phyloP scores from a whole-genome alignment of 1,284 basidiomycete species.

The Leccinum huronense region DNA sequence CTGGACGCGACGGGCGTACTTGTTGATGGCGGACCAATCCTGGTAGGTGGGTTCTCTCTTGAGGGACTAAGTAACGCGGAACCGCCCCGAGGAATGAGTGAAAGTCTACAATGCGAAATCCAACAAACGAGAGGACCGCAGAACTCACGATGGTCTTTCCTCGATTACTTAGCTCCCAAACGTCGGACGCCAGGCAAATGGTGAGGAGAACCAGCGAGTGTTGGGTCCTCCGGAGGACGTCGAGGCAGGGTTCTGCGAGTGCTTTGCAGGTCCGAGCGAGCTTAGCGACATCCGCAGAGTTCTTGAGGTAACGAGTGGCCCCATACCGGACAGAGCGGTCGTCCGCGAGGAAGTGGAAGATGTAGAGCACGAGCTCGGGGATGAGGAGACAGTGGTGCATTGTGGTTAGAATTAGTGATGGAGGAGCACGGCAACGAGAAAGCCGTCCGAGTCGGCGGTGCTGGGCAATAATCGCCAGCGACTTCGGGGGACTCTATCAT shows the following conservation, averaged over 20 bases:
- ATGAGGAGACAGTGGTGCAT: constrained; percentile 33
- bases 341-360: constrained; percentile 29
- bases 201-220: constrained; percentile 31
- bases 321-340: constrained; percentile 21
- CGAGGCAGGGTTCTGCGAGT: constrained; percentile 30
- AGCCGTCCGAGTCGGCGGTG: not conserved
- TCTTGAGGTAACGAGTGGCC: constrained; percentile 22
- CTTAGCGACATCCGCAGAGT: constrained; percentile 27
- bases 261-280: constrained; percentile 32
- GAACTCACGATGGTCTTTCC: constrained; percentile 28
- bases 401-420: not conserved
- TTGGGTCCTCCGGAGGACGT: constrained; percentile 34
- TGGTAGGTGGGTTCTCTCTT: constrained; percentile 18
- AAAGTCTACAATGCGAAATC: constrained; percentile 6
- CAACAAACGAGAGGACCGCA: not conserved
- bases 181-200: constrained; percentile 30
- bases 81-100: not conserved
- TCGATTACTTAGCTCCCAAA: constrained; percentile 25
- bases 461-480: constrained; percentile 63
- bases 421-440: not conserved
- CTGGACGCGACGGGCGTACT: constrained; percentile 31
- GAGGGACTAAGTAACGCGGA: constrained; percentile 20
- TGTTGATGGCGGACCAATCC: constrained; percentile 27
- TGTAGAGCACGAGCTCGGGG: constrained; percentile 27
- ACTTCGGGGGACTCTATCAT: constrained; percentile 85